These are phyloP conservation scores for Bocquillonia castaneifolia DNA, from an alignment of 441 rosid genomes.

Conservation along the genomic window DNA sequence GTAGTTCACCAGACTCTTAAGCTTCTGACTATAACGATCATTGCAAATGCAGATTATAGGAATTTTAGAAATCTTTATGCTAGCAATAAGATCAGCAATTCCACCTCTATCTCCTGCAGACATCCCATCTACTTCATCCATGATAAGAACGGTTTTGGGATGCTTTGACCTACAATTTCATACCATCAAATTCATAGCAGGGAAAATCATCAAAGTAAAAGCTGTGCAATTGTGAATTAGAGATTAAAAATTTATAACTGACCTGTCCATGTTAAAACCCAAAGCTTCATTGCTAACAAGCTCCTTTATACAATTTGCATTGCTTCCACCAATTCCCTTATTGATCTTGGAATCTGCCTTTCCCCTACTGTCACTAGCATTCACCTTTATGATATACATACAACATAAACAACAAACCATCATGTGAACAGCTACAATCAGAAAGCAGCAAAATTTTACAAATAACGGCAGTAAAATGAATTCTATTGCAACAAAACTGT, in stretches of 20 bases:
- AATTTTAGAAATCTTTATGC: slow-evolving; percentile 85
- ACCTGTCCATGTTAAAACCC: slow-evolving; percentile 62
- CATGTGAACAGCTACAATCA: slow-evolving; percentile 1
- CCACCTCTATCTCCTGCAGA: slow-evolving; percentile 99
- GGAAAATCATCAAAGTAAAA: slow-evolving; percentile 6
- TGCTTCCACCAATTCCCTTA: slow-evolving; percentile 95
- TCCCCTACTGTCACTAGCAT: slow-evolving; percentile 98
- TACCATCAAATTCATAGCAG: slow-evolving; percentile 20
- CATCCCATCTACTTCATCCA: slow-evolving; percentile 99
- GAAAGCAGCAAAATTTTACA: background rate
- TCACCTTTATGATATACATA: slow-evolving; percentile 46
- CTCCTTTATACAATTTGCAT: slow-evolving; percentile 90
- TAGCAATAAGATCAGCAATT: slow-evolving; percentile 92
- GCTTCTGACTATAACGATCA: slow-evolving; percentile 93
- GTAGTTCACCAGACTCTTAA: slow-evolving; percentile 86
- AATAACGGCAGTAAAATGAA: slow-evolving; percentile 17
- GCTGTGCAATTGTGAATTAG: slow-evolving; percentile 5
- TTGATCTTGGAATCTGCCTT: slow-evolving; percentile 75
- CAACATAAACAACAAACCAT: slow-evolving; percentile 3
- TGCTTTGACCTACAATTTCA: slow-evolving; percentile 56
- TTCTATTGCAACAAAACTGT: slow-evolving; percentile 13
- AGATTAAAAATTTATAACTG: slow-evolving; percentile 24
- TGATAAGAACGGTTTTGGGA: slow-evolving; percentile 76
- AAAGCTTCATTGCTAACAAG: slow-evolving; percentile 83
- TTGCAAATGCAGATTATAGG: slow-evolving; percentile 96